These are phyloP conservation scores for Penicillium sp. DNA, from an alignment of 2,329 filamentous ascomycete species.

Conservation along the genomic window DNA sequence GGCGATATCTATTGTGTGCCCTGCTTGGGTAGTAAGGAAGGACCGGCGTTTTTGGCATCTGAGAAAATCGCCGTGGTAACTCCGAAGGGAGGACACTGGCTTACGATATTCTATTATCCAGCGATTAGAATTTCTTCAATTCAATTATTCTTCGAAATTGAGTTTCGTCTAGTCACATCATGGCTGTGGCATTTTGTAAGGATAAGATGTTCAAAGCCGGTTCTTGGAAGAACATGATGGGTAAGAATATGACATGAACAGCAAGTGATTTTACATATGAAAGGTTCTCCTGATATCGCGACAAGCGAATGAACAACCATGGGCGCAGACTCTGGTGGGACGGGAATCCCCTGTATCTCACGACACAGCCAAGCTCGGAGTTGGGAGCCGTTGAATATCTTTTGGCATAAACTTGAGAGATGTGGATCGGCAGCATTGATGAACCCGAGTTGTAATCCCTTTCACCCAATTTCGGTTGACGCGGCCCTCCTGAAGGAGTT, in stretches of 20 bases:
- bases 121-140: constrained; percentile 28
- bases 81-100: constrained; percentile 12
- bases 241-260: constrained; percentile 18
- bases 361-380: neutral
- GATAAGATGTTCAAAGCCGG: constrained; percentile 12
- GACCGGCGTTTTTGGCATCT: constrained; percentile 40
- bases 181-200: constrained; percentile 3
- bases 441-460: constrained; percentile 30
- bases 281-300: neutral
- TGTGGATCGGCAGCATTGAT: constrained; percentile 21
- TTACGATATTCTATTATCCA: constrained; percentile 32
- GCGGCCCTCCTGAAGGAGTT: constrained; percentile 39
- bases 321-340: neutral
- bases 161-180: constrained; percentile 1
- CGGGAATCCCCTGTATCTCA: neutral
- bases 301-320: neutral
- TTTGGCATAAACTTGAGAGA: constrained; percentile 16
- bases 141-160: constrained; percentile 15
- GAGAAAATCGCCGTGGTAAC: constrained; percentile 28
- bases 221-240: neutral
- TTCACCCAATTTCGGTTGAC: constrained; percentile 40
- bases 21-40: constrained; percentile 24
- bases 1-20: neutral
- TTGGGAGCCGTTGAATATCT: neutral
- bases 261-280: constrained; percentile 10